Conservation (phyloP, 2,329 filamentous ascomycete genomes). For the Clonostachys rhizophaga region DNA sequence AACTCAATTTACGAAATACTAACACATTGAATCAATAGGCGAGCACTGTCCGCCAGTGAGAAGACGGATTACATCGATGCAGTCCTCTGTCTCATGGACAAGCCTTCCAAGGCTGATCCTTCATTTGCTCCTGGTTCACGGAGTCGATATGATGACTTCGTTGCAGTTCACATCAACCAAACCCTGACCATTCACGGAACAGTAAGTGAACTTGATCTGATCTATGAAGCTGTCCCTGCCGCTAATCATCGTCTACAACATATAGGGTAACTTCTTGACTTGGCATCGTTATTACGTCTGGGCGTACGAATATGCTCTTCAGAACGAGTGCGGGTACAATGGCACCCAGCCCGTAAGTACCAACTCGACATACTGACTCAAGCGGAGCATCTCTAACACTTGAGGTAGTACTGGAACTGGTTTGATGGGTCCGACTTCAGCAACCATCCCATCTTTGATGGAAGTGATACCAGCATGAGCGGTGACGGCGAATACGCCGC, state of each 20-base stretch:
- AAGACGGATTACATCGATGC: constrained; percentile 15
- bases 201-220: constrained; percentile 3
- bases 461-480: constrained; percentile 42
- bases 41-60: constrained; percentile 3
- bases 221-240: constrained; percentile 2
- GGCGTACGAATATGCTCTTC: neutral
- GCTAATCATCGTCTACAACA: constrained; percentile 10
- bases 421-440: constrained; percentile 21
- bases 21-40: too few relatives aligned
- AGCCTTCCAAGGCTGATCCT: constrained; percentile 12
- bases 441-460: constrained; percentile 46
- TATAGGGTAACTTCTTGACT: neutral
- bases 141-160: constrained; percentile 22
- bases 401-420: constrained; percentile 45
- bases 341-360: constrained; percentile 20
- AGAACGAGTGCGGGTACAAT: constrained; percentile 5
- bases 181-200: constrained; percentile 13
- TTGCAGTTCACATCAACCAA: constrained; percentile 21
- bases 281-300: neutral
- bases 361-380: too few relatives aligned
- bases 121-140: constrained; percentile 14
- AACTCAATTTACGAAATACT: too few relatives aligned
- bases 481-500: constrained; percentile 32
- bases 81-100: constrained; percentile 13
- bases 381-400: neutral